Percentiles rank a stretch among this genome's conserved stretches.
Evolutionary conservation across 129 eudicot species (phyloP).

Genomic region (Calendula officinalis): DNA sequence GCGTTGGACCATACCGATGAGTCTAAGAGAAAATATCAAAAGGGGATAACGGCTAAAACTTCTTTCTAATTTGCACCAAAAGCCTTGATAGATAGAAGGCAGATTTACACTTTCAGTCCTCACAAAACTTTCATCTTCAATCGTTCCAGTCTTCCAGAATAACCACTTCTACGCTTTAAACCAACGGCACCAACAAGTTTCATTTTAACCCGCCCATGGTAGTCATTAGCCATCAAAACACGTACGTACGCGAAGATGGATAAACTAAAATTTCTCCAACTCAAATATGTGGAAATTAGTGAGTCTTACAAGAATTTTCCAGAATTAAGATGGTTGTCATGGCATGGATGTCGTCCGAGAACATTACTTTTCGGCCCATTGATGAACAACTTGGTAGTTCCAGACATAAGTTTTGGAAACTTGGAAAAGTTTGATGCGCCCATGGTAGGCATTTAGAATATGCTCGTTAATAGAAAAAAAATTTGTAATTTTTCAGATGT

Average conservation of each 20-base stretch:
- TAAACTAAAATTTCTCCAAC: constrained; percentile 5
- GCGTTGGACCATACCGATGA: no score
- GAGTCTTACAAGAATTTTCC: constrained; percentile 8
- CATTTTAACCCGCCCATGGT: no score
- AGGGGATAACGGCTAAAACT: no score
- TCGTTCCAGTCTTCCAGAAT: no score
- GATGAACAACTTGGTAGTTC: constrained; percentile 21
- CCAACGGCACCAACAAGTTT: no score
- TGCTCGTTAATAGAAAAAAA: not conserved
- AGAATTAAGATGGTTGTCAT: constrained; percentile 1
- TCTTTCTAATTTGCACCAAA: no score
- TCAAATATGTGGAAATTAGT: not conserved
- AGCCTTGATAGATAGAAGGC: no score
- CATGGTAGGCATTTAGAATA: not conserved
- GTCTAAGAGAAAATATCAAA: no score
- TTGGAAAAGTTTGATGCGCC: constrained; percentile 16
- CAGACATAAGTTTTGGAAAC: constrained; percentile 24
- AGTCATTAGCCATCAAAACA: not conserved
- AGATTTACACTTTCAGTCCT: no score
- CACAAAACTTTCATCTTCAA: no score
- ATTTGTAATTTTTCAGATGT: constrained; percentile 1
- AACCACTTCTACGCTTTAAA: no score
- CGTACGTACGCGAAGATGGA: not conserved
- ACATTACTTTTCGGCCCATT: not conserved
- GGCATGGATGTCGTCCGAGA: not conserved